Conservation (phyloP, 2,329 filamentous ascomycete genomes). For the Xylariales sp. region DNA sequence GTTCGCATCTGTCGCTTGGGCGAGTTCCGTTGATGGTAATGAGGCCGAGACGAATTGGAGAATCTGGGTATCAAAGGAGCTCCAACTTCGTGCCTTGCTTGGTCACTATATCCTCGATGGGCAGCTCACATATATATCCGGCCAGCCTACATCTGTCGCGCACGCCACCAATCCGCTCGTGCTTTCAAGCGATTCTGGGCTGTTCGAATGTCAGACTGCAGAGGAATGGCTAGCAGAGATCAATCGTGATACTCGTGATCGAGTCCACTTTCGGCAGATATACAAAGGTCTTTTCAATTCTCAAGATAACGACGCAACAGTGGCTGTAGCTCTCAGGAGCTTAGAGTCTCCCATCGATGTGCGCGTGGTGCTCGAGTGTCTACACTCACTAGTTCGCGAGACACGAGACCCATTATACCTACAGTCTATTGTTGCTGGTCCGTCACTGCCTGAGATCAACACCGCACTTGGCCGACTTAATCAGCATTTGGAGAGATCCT, state of each 20-base stretch:
- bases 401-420: not conserved
- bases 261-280: not conserved
- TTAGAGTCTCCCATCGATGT: constrained; percentile 2
- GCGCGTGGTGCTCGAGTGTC: constrained; percentile 6
- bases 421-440: not conserved
- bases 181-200: not conserved
- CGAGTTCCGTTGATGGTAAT: not conserved
- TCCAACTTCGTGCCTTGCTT: constrained; percentile 3
- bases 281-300: constrained; percentile 1
- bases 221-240: constrained; percentile 6
- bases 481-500: not conserved
- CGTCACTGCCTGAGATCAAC: not conserved
- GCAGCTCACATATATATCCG: constrained; percentile 1
- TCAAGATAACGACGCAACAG: not conserved
- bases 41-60: not conserved
- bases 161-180: constrained; percentile 5
- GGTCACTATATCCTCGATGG: constrained; percentile 6
- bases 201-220: constrained; percentile 4
- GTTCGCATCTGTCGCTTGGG: not conserved
- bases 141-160: constrained; percentile 1
- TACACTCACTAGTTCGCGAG: constrained; percentile 1
- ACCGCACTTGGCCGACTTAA: not conserved
- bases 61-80: constrained; percentile 1
- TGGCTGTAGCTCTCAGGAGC: not conserved
- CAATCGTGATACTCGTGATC: not conserved